These are phyloP conservation scores for Jasminum sambac DNA, from an alignment of 257 asterid species.

Conservation along the genomic window DNA sequence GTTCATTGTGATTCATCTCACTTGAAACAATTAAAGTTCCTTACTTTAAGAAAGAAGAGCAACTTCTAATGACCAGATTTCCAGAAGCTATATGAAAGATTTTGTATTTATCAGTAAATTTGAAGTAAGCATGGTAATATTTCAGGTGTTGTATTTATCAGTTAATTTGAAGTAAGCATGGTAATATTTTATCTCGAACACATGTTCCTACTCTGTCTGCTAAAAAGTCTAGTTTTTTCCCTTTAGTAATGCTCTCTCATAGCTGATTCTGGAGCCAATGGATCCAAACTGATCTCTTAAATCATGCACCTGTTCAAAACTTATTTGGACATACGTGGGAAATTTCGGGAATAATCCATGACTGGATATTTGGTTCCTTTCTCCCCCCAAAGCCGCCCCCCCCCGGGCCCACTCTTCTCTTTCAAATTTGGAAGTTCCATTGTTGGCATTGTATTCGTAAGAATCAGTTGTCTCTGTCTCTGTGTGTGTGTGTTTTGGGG, in stretches of 20 bases:
- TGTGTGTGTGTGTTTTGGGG: background rate
- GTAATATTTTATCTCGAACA: background rate
- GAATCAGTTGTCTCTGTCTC: background rate
- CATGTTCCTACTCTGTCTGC: background rate
- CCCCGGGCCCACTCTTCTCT: too few species aligned
- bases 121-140: background rate
- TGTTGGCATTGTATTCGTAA: background rate
- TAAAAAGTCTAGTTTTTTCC: background rate
- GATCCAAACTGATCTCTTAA: background rate
- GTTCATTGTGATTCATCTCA: conserved; percentile 12
- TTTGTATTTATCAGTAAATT: background rate
- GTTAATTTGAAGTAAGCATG: background rate
- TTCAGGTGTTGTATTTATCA: background rate
- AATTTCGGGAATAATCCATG: background rate
- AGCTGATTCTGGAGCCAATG: background rate
- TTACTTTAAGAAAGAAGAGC: background rate
- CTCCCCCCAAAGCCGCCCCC: too few species aligned
- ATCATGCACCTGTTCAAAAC: background rate
- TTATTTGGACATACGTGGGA: background rate
- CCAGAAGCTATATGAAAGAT: background rate
- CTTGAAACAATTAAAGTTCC: background rate
- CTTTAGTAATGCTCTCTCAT: background rate
- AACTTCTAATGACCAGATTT: background rate
- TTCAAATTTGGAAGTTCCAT: background rate
- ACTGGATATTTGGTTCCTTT: background rate